These are phyloP conservation scores for Irpex rosettiformis DNA, from an alignment of 1,284 basidiomycete genomes.

Conservation along the genomic window DNA sequence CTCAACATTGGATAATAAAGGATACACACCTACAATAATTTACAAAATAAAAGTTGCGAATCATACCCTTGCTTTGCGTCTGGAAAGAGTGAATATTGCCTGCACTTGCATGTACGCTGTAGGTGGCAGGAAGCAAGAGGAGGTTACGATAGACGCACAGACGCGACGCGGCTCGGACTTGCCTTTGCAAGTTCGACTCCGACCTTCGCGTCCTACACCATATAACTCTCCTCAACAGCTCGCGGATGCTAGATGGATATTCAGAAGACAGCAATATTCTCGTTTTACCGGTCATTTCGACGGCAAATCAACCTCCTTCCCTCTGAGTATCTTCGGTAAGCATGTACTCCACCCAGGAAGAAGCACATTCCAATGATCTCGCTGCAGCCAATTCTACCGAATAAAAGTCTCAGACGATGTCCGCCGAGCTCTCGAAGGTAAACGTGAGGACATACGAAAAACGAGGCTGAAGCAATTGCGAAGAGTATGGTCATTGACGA, in stretches of 20 bases:
- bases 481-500: conserved; percentile 36
- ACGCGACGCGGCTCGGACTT: background rate
- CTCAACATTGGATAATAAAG: too few species aligned
- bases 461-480: conserved; percentile 47
- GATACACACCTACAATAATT: too few species aligned
- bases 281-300: conserved; percentile 52
- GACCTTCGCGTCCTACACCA: too few species aligned
- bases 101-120: background rate
- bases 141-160: background rate
- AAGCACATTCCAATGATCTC: conserved; percentile 15
- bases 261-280: conserved; percentile 21
- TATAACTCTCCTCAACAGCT: background rate
- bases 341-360: conserved; percentile 9
- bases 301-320: conserved; percentile 53
- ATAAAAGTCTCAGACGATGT: conserved; percentile 60
- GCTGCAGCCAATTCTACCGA: conserved; percentile 59
- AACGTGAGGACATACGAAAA: conserved; percentile 26
- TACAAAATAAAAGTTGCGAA: too few species aligned
- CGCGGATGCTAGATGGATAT: background rate
- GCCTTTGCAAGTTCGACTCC: too few species aligned
- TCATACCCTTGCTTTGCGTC: too few species aligned
- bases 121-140: background rate
- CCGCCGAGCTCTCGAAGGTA: conserved; percentile 29
- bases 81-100: too few species aligned
- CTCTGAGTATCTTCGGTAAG: conserved; percentile 56